Percentiles rank a stretch among this genome's conserved stretches.
Evolutionary conservation across 2,329 filamentous ascomycete species (phyloP).

Genomic region (Aspergillus sp.): DNA sequence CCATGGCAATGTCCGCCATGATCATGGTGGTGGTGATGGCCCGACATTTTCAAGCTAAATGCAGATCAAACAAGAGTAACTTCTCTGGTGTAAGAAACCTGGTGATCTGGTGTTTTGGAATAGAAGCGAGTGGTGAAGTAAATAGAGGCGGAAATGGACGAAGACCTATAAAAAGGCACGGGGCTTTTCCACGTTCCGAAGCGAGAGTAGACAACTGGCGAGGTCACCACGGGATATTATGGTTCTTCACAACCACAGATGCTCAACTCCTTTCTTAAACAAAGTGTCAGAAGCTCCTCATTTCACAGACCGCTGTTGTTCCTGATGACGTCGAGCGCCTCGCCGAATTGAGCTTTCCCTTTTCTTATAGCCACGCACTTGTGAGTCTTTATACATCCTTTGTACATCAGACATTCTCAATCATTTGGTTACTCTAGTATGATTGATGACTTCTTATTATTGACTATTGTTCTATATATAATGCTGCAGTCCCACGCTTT

Average conservation of each 20-base stretch:
- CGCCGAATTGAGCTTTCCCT: too few species aligned
- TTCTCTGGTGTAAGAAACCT: background rate
- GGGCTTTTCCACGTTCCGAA: slow-evolving; percentile 18
- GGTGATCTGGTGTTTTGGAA: background rate
- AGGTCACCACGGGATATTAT: background rate
- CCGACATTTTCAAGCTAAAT: slow-evolving; percentile 25
- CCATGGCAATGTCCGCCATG: slow-evolving; percentile 48
- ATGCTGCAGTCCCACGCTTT: background rate
- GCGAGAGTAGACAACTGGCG: background rate
- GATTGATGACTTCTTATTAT: too few species aligned
- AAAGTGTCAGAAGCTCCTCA: too few species aligned
- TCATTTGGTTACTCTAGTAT: background rate
- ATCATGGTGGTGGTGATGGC: slow-evolving; percentile 37
- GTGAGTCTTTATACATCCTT: too few species aligned
- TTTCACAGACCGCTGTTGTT: too few species aligned
- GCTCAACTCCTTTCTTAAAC: too few species aligned
- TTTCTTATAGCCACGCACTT: too few species aligned
- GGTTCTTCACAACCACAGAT: too few species aligned
- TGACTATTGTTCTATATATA: background rate
- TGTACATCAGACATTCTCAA: too few species aligned
- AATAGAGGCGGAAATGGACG: background rate
- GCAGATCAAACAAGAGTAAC: too few species aligned
- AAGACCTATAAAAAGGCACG: slow-evolving; percentile 1
- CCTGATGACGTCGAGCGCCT: too few species aligned
- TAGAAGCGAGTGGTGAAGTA: background rate